A percentile compares a stretch with the other conserved stretches of the same genome.
These are phyloP conservation scores for cucumber (Cucumis sativus) DNA, from an alignment of 306 rosid genomes.

Conservation along the genomic window Cucumber_9930_V3 NC_026660.2:23570001-23570500, in stretches of 20 bases:
- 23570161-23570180: no score
- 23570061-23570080: no score
- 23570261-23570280: not conserved
- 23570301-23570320: not conserved
- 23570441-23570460: not conserved
- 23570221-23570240: not conserved
- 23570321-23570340: not conserved
- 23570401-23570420: constrained; percentile 65
- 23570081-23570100: no score
- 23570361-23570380: constrained; percentile 97
- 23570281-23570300: not conserved
- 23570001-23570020: no score
- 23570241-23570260: not conserved
- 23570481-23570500: not conserved
- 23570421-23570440: not conserved
- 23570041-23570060: no score
- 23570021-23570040: no score
- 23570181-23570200: no score
- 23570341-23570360: constrained; percentile 19
- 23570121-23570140: no score
- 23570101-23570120: no score
- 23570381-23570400: constrained; percentile 77
- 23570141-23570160: no score
- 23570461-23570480: not conserved
- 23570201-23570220: no score